These are phyloP conservation scores for Phytophthora niederhauseri DNA, from an alignment of 352 stramenopile species.

Conservation along the genomic window DNA sequence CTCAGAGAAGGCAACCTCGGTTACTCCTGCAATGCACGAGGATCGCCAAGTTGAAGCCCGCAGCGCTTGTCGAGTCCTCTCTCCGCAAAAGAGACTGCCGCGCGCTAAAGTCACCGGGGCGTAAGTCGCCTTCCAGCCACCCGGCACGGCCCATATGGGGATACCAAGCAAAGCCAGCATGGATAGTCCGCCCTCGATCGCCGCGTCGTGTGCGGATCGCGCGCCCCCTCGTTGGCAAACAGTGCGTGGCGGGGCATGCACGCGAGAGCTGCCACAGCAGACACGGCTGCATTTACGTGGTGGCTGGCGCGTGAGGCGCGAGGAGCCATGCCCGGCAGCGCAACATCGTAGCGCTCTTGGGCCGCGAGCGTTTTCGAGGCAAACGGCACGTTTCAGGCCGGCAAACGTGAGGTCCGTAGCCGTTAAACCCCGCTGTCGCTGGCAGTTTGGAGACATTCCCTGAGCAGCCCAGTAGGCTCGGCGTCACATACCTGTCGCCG, in stretches of 20 bases:
- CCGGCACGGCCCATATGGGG: conserved; percentile 20
- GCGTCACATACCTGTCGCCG: neutral
- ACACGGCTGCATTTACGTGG: neutral
- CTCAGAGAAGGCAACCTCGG: neutral
- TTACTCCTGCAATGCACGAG: neutral
- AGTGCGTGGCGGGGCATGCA: conserved; percentile 16
- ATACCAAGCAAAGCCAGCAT: conserved; percentile 13
- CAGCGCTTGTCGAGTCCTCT: neutral
- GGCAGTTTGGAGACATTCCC: neutral
- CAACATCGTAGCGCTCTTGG: neutral
- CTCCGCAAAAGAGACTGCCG: neutral
- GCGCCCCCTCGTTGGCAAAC: conserved; percentile 35
- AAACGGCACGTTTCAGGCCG: neutral
- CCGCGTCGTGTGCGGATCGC: conserved; percentile 9
- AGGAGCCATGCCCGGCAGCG: neutral
- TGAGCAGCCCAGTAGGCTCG: neutral
- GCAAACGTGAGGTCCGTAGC: neutral
- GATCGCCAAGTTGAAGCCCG: neutral
- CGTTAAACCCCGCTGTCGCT: neutral
- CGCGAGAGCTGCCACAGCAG: conserved; percentile 13
- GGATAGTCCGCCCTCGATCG: conserved; percentile 32
- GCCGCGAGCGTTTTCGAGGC: neutral
- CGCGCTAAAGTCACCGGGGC: neutral
- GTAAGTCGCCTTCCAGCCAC: conserved; percentile 16
- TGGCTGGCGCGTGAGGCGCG: neutral